These are phyloP conservation scores for Gaillardinia entomophila DNA, from an alignment of 805 yeast species.

Conservation along the genomic window DNA sequence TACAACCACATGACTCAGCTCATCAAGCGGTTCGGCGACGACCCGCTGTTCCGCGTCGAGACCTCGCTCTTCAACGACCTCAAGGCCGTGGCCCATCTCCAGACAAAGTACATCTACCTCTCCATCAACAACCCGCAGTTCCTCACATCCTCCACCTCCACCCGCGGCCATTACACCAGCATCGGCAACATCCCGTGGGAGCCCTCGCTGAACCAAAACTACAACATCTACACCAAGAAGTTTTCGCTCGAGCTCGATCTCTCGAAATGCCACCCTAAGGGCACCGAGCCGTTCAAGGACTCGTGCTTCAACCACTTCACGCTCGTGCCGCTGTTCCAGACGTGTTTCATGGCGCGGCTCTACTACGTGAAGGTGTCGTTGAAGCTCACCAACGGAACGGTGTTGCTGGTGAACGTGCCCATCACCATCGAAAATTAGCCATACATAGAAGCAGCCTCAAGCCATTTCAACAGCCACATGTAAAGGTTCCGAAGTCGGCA, in stretches of 20 bases:
- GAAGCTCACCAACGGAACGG: constrained; percentile 23
- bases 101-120: constrained; percentile 29
- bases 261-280: constrained; percentile 23
- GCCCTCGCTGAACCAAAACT: constrained; percentile 5
- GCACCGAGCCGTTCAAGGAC: constrained; percentile 9
- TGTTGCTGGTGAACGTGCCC: constrained; percentile 30
- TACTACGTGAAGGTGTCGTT: constrained; percentile 29
- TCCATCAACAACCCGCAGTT: constrained; percentile 15
- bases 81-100: constrained; percentile 26
- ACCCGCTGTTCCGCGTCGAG: constrained; percentile 24
- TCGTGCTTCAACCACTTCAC: constrained; percentile 23
- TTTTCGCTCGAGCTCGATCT: constrained; percentile 24
- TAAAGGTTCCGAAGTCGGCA: not conserved
- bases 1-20: constrained; percentile 19
- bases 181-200: constrained; percentile 27
- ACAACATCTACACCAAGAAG: constrained; percentile 20
- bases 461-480: not conserved
- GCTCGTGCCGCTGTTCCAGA: constrained; percentile 35
- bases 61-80: constrained; percentile 30
- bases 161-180: constrained; percentile 16
- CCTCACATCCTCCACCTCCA: constrained; percentile 6
- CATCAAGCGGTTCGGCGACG: constrained; percentile 30
- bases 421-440: constrained; percentile 19
- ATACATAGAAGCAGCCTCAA: not conserved
- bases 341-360: constrained; percentile 29